Base-by-base conservation (phyloP, 805 yeast genomes). In the Candida nemodendra region DNA sequence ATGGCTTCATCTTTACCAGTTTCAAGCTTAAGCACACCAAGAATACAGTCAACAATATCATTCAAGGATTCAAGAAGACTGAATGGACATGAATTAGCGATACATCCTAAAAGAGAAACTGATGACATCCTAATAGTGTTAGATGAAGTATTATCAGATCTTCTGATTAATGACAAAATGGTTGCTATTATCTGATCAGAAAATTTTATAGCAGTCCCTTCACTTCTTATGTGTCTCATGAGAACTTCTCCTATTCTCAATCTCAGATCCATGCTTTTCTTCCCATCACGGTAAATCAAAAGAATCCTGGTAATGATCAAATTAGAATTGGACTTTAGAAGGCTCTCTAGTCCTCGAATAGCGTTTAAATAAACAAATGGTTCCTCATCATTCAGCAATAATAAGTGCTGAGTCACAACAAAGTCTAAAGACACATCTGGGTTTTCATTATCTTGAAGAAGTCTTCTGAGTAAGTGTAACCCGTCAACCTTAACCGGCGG, bases 401-500 rank as follows among this genome's bases (percentile, higher is more conserved):
- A 62, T 13, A 84, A 52, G 54, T 84, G 86, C 11, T 87, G 59
- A 13, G 75, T 69, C 19, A 86, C 59, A 0, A 76, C 91, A 36
- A 75, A 72, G 3, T 72, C 76, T 8, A 74, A 33, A 0, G 72
- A 53, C 11, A 86, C 56, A 0, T 66, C 56, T n/a, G 85, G 76
- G 24, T 67, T 21, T 58, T 61, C 28, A 64, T 69, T 5, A 78
- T 68, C 30, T 1, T 37, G 33, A 2, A 45, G 39, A 29, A 88
- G 65, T 39, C 72, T 69, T 19, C 87, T 67, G 21, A 91, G 59
- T 17, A 80, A 59, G 45, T 74, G 76, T 7, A 93, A 62, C 0
- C 98, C 98, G 59, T 85, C 89, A 0, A 95, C 98, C 37, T 89
- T 69, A 2, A 91, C 76, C 0, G 98, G 96, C 3, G 85, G 81